Conservation (phyloP, 176 grass and related monocot species). For the Phyllostachys edulis region DNA sequence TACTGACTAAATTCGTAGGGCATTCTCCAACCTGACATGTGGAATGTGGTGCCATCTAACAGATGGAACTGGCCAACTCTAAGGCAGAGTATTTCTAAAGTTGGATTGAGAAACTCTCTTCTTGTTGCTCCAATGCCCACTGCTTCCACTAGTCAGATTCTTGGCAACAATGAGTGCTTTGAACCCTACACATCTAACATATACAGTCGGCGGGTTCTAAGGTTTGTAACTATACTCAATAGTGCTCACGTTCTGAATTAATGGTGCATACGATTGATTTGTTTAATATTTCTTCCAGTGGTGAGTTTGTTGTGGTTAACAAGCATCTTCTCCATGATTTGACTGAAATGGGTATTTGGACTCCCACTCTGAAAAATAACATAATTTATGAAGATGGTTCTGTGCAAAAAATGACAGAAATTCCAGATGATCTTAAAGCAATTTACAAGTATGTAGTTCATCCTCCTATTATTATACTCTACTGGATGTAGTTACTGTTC, state of each 20-base stretch:
- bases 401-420: conserved; percentile 77
- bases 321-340: conserved; percentile 98
- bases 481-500: background rate
- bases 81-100: conserved; percentile 67
- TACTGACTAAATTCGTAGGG: conserved; percentile 47
- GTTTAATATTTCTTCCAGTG: conserved; percentile 47
- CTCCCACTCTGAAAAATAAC: conserved; percentile 75
- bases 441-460: conserved; percentile 79
- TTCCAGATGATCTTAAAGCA: conserved; percentile 83
- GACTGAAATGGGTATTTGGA: conserved; percentile 95
- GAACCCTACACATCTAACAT: conserved; percentile 89
- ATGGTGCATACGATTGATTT: conserved; percentile 23
- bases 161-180: conserved; percentile 97
- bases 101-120: conserved; percentile 92
- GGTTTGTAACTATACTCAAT: conserved; percentile 47
- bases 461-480: background rate
- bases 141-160: conserved; percentile 99
- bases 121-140: conserved; percentile 98
- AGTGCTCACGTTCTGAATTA: background rate
- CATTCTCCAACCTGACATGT: conserved; percentile 94
- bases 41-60: conserved; percentile 68
- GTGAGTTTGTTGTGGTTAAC: conserved; percentile 98
- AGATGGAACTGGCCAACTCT: conserved; percentile 82
- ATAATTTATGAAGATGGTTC: conserved; percentile 96
- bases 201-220: conserved; percentile 73